These are phyloP conservation scores for Debaryomycetaceae sp. DNA, from an alignment of 1,139 yeast species.

Conservation along the genomic window DNA sequence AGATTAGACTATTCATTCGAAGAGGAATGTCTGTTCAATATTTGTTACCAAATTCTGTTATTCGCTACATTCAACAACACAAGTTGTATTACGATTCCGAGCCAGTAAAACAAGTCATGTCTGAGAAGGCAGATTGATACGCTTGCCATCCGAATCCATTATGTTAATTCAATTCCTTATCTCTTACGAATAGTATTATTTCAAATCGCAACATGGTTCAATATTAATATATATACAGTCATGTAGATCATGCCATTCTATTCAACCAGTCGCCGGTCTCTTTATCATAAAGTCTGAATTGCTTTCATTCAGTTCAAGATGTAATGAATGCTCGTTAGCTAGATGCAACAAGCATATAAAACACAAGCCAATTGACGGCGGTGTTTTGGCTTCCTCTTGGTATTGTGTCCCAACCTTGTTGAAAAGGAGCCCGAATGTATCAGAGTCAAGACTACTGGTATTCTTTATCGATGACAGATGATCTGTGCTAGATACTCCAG, in stretches of 20 bases:
- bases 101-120: slow-evolving; percentile 89
- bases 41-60: slow-evolving; percentile 88
- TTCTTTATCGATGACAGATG: too few species aligned
- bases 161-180: slow-evolving; percentile 1
- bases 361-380: slow-evolving; percentile 82
- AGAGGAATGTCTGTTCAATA: slow-evolving; percentile 97
- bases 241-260: neutral
- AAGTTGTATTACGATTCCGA: slow-evolving; percentile 83
- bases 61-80: slow-evolving; percentile 91
- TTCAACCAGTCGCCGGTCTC: neutral
- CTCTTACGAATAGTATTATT: neutral
- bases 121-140: slow-evolving; percentile 39
- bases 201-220: too few species aligned
- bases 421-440: neutral
- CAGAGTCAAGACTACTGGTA: too few species aligned
- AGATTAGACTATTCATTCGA: slow-evolving; percentile 85
- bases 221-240: neutral
- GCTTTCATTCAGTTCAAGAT: slow-evolving; percentile 51
- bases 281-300: slow-evolving; percentile 54
- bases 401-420: neutral
- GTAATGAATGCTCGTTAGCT: slow-evolving; percentile 83
- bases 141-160: too few species aligned
- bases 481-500: too few species aligned
- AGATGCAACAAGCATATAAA: slow-evolving; percentile 81
- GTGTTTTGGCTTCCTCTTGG: slow-evolving; percentile 26